Percentiles rank a stretch among this genome's conserved stretches.
Conservation (phyloP, 2,329 filamentous ascomycete species). For the Penicillium olsonii region DNA sequence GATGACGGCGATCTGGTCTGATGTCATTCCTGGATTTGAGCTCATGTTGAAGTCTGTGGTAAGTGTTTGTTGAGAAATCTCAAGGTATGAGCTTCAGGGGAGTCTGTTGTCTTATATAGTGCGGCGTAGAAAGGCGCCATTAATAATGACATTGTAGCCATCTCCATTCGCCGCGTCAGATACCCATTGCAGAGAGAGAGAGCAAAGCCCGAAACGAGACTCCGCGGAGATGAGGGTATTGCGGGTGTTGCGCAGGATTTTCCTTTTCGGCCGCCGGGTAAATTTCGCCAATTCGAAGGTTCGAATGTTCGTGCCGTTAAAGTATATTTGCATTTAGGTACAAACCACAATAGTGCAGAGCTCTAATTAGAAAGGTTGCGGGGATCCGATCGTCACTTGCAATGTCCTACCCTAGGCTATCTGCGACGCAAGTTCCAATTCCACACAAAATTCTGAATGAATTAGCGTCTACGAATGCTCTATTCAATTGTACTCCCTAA, state of each 20-base stretch:
- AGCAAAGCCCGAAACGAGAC: constrained; percentile 3
- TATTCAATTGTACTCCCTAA: too few relatives aligned
- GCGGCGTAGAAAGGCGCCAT: neutral
- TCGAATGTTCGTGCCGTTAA: too few relatives aligned
- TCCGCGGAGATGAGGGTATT: constrained; percentile 18
- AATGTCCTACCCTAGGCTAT: too few relatives aligned
- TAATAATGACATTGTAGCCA: neutral
- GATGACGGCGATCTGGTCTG: constrained; percentile 64
- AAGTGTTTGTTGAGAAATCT: too few relatives aligned
- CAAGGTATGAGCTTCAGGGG: too few relatives aligned
- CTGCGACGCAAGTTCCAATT: too few relatives aligned
- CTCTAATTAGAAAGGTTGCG: too few relatives aligned
- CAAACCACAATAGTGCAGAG: too few relatives aligned
- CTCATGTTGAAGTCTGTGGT: constrained; percentile 14
- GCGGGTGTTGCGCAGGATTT: neutral
- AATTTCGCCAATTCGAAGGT: constrained; percentile 6
- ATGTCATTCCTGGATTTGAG: constrained; percentile 20
- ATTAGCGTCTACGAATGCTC: too few relatives aligned
- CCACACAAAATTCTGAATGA: too few relatives aligned
- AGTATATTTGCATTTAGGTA: too few relatives aligned
- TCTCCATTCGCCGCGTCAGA: neutral
- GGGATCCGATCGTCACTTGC: too few relatives aligned
- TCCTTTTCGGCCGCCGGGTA: neutral
- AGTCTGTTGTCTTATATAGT: neutral
- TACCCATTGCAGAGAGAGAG: neutral